These are phyloP conservation scores for Blastobotrys peoriensis DNA, from an alignment of 805 yeast genomes.

Conservation along the genomic window DNA sequence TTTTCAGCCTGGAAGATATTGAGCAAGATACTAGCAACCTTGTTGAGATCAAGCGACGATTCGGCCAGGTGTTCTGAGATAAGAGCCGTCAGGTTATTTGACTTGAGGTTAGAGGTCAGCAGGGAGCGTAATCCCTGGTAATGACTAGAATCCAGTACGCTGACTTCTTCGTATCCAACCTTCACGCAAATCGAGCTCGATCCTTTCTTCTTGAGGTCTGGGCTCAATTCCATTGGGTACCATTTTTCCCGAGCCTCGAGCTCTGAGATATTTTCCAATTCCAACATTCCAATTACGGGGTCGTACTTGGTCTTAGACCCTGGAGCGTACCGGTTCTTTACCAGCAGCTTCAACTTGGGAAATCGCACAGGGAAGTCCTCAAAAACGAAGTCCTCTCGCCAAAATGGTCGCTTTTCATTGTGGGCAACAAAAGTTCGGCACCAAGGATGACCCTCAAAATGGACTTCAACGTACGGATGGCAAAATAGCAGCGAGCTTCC, in stretches of 20 bases:
- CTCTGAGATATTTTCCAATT: constrained; percentile 11
- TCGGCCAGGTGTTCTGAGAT: constrained; percentile 44
- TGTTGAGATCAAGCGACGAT: constrained; percentile 14
- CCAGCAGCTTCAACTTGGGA: constrained; percentile 32
- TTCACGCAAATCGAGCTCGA: constrained; percentile 25
- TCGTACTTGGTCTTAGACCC: constrained; percentile 32
- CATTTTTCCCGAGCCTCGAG: constrained; percentile 19
- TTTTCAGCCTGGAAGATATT: constrained; percentile 71
- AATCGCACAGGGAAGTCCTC: constrained; percentile 44
- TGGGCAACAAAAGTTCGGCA: constrained; percentile 66
- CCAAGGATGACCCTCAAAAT: constrained; percentile 70
- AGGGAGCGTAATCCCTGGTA: constrained; percentile 60
- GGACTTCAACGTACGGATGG: constrained; percentile 59
- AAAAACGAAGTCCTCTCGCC: constrained; percentile 73
- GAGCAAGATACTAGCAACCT: constrained; percentile 40
- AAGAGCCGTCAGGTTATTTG: constrained; percentile 30
- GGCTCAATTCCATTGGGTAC: constrained; percentile 20
- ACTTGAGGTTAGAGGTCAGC: constrained; percentile 32
- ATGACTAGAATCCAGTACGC: constrained; percentile 45
- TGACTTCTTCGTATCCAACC: constrained; percentile 21
- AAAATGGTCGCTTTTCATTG: constrained; percentile 53
- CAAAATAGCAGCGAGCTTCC: constrained; percentile 12
- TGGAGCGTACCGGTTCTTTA: constrained; percentile 13
- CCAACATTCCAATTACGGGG: constrained; percentile 38
- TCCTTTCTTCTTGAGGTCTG: constrained; percentile 10